Evolutionary conservation across 176 grass and related monocot genomes (phyloP), one percentile per base, ranked within the genome.

Genomic region (Musa itinerans): DNA sequence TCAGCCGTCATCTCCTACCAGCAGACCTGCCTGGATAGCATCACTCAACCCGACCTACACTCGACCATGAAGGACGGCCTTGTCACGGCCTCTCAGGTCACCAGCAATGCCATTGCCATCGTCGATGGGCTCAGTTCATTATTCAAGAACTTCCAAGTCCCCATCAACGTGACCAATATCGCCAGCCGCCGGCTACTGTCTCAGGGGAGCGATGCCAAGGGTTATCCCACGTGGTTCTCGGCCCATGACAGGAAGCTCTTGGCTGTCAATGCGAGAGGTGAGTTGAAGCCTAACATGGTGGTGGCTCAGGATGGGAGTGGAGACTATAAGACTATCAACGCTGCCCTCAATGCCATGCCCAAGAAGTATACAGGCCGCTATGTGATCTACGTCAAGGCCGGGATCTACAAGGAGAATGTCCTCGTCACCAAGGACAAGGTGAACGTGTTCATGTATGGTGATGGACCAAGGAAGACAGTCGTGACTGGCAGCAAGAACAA

Each of bases 261-360:
- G 57, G 57, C 57, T 2, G 57, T 9, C 17, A 17, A 21, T 8
- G 15, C 57, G 17, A 62, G 57, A n/a, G 20, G 3, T 7, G 17
- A n/a, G 13, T 17, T 62, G 13, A 62, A n/a, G 13, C 57, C 57
- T 21, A 15, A 62, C 57, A 51, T 91, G 24, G 82, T 79, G 52
- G 92, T 96, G 57, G 89, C 88, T 0, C 68, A 69, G 54, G 92
- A 96, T 69, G 88, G 89, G 25, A 83, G 79, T 78, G 89, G 92
- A 8, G 83, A 96, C 81, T 91, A 52, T 81, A 78, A 50, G 65
- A 96, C 79, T 48, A 89, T 96, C 75, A 87, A 72, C 43, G 88
- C 84, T 58, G 88, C 88, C 19, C 77, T 91, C 3, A 68, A 76
- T 61, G 78, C 57, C 71, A 88, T 82, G 66, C 92, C 89, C 17